Evolutionary conservation across 192 early-diverging fungal genomes (phyloP), one percentile per base, ranked within the genome.

Genomic region (Coemansia sp.): DNA sequence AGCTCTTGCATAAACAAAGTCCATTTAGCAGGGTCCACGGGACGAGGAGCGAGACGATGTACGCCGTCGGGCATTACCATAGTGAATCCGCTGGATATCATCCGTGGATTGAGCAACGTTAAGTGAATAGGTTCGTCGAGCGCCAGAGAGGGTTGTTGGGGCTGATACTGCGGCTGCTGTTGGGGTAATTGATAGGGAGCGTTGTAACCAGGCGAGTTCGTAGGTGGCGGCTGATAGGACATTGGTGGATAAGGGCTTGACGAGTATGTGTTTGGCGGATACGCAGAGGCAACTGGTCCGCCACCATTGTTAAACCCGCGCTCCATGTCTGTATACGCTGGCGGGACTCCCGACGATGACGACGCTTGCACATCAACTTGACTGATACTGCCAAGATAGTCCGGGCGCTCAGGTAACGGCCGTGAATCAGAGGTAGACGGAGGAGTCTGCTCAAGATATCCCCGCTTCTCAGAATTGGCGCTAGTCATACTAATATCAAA

Each of bases 11-110:
- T 70, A 41, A 79, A 79, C 38, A 43, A 13, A 1, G 64, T 52
- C 77, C 77, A 79, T 34, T 44, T 57, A 18, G 33, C 33, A 0
- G 60, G 10, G 55, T 66, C 64, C 5, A 70, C 22, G 2, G 70
- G 64, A 20, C 52, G 57, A 11, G 53, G 61, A 0, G 71, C 49
- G 2, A 79, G 55, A 11, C 31, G n/a, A 16, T 27, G 47, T 5
- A 80, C 57, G 3, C 58, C 12, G 16, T 63, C 43, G 4, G 80
- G 80, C 40, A 74, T 65, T 1, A 41, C 41, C 9, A 24, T 18
- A 0, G 75, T 65, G 50, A 82, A 82, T 6, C 80, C 80, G 49
- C 75, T 82, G 11, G 72, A 64, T 5, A 73, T 55, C 34, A 64
- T 16, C 0, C 39, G 57, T 1, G 80, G 75, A 50, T 82, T 82